Evolutionary conservation across 2,329 filamentous ascomycete genomes (phyloP).

Genomic region (Zelopaecilomyces penicillatus): DNA sequence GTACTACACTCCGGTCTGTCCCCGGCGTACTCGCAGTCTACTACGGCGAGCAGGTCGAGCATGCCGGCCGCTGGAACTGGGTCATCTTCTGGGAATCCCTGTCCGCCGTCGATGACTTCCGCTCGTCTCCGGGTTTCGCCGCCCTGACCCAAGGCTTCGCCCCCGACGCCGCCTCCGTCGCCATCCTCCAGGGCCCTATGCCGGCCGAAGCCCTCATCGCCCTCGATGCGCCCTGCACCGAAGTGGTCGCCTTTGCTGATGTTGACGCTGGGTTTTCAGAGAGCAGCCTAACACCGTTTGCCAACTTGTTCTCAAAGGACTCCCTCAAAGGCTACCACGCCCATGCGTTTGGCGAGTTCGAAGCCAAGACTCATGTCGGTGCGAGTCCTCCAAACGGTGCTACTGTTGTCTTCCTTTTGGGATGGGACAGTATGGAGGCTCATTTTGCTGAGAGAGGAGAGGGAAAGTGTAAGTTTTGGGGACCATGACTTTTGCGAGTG

Average conservation of each 20-base stretch:
- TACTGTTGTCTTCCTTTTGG: slow-evolving; percentile 26
- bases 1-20: slow-evolving; percentile 20
- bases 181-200: slow-evolving; percentile 15
- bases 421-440: slow-evolving; percentile 32
- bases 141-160: slow-evolving; percentile 31
- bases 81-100: slow-evolving; percentile 26
- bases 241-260: slow-evolving; percentile 28
- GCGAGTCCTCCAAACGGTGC: slow-evolving; percentile 20
- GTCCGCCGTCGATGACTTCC: slow-evolving; percentile 29
- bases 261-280: slow-evolving; percentile 22
- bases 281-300: slow-evolving; percentile 21
- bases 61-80: slow-evolving; percentile 23
- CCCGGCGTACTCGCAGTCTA: slow-evolving; percentile 26
- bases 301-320: slow-evolving; percentile 12
- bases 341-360: slow-evolving; percentile 25
- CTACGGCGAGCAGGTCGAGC: slow-evolving; percentile 26
- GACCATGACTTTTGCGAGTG: background rate
- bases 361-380: slow-evolving; percentile 19
- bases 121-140: slow-evolving; percentile 31
- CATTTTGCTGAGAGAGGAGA: slow-evolving; percentile 25
- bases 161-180: slow-evolving; percentile 19
- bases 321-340: slow-evolving; percentile 23
- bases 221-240: slow-evolving; percentile 29
- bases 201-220: slow-evolving; percentile 21
- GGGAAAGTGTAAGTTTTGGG: slow-evolving; percentile 19